Evolutionary conservation across 495 filamentous ascomycete species (phyloP).

Genomic region (Physcia stellaris): DNA sequence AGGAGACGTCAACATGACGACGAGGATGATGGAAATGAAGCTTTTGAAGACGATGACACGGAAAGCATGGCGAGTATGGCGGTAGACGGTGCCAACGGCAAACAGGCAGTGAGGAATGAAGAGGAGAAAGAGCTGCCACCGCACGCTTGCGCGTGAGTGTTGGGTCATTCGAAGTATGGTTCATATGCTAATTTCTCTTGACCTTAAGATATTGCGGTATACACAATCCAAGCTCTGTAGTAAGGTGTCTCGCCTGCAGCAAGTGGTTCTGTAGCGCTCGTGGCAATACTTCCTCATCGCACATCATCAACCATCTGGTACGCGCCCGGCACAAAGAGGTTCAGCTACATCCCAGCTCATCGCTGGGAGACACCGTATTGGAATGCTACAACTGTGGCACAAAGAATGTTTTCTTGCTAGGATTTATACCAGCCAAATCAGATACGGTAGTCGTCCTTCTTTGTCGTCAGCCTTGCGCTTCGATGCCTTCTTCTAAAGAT

Average conservation of each 20-base stretch:
- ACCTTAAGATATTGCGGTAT: slow-evolving; percentile 82
- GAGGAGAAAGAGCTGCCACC: slow-evolving; percentile 87
- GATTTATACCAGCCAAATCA: slow-evolving; percentile 98
- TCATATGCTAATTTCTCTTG: not conserved
- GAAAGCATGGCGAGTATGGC: slow-evolving; percentile 84
- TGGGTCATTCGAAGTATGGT: not conserved
- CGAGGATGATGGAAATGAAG: slow-evolving; percentile 77
- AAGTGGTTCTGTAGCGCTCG: slow-evolving; percentile 99
- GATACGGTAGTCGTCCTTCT: slow-evolving; percentile 96
- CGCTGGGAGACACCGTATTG: slow-evolving; percentile 91
- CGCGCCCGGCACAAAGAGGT: slow-evolving; percentile 98
- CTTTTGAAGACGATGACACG: slow-evolving; percentile 77
- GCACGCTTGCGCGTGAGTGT: slow-evolving; percentile 89
- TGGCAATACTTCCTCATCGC: slow-evolving; percentile 90
- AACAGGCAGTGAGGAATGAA: slow-evolving; percentile 49
- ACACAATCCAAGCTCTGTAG: slow-evolving; percentile 85
- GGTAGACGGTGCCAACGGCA: slow-evolving; percentile 57
- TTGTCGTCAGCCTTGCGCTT: slow-evolving; percentile 90
- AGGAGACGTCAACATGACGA: slow-evolving; percentile 63
- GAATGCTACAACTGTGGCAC: slow-evolving; percentile 99
- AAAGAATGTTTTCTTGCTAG: slow-evolving; percentile 98
- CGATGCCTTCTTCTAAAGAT: slow-evolving; percentile 92
- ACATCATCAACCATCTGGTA: slow-evolving; percentile 97
- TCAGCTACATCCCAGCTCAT: slow-evolving; percentile 84
- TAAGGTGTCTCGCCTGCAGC: slow-evolving; percentile 87